Evolutionary conservation across 192 early-diverging fungal species (phyloP).

Genomic region (Coemansia sp.): DNA sequence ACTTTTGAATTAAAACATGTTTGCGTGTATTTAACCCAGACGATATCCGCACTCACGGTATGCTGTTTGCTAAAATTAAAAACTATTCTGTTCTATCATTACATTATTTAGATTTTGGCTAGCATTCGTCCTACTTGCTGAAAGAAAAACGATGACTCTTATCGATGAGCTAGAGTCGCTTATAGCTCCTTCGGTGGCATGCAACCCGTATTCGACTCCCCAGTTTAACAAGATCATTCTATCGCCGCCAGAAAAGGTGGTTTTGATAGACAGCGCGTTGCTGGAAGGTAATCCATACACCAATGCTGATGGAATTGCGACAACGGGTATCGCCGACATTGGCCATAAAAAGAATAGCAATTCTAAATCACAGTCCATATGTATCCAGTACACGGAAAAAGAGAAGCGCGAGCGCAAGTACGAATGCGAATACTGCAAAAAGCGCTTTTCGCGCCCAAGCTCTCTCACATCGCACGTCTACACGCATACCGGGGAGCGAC

Average conservation of each 20-base stretch:
- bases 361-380: constrained; percentile 6
- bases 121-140: neutral
- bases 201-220: neutral
- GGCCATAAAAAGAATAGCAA: neutral
- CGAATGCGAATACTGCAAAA: constrained; percentile 59
- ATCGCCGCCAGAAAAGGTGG: neutral
- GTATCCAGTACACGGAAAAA: constrained; percentile 43
- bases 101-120: neutral
- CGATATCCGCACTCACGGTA: constrained; percentile 8
- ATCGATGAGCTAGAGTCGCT: constrained; percentile 6
- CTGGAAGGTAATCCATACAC: neutral
- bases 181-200: neutral
- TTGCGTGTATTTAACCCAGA: neutral
- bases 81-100: neutral
- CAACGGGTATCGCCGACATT: neutral
- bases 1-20: neutral
- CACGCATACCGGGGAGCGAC: constrained; percentile 64
- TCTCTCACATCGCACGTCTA: constrained; percentile 63
- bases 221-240: neutral
- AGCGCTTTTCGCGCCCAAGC: constrained; percentile 60
- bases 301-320: neutral
- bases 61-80: constrained; percentile 3
- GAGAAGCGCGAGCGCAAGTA: constrained; percentile 56
- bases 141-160: neutral
- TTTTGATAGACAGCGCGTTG: neutral